Conservation (phyloP, 2,329 filamentous ascomycete genomes). For the Penicillium sp. region DNA sequence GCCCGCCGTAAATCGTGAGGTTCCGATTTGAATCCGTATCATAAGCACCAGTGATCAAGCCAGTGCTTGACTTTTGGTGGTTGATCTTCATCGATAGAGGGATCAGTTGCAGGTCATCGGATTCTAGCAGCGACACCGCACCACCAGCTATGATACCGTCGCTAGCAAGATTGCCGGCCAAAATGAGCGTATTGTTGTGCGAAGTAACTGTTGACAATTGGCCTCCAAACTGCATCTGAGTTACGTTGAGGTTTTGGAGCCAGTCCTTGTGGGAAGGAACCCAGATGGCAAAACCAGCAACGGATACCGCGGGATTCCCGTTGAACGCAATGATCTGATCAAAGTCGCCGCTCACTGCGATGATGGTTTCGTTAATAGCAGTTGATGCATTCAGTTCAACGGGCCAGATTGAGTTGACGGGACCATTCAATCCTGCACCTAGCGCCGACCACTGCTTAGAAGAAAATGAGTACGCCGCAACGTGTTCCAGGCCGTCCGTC, state of each 20-base stretch:
- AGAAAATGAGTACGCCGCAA: conserved; percentile 72
- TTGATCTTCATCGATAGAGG: conserved; percentile 53
- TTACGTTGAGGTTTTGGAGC: conserved; percentile 73
- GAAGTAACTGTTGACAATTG: conserved; percentile 68
- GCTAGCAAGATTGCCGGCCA: conserved; percentile 79
- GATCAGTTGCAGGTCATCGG: conserved; percentile 38
- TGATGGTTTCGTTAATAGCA: conserved; percentile 66
- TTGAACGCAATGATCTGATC: conserved; percentile 66
- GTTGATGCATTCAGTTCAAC: conserved; percentile 75
- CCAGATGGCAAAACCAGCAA: conserved; percentile 84
- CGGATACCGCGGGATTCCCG: conserved; percentile 59
- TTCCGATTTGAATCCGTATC: conserved; percentile 70
- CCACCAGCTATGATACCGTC: conserved; percentile 71
- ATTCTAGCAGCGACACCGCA: conserved; percentile 62
- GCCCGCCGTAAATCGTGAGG: conserved; percentile 82
- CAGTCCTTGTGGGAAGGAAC: conserved; percentile 81
- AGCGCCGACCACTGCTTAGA: conserved; percentile 72
- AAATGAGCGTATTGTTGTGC: conserved; percentile 60
- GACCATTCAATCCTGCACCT: conserved; percentile 81
- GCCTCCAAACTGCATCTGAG: conserved; percentile 68
- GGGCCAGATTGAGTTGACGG: conserved; percentile 71
- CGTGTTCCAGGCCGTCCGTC: conserved; percentile 65
- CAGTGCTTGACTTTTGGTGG: conserved; percentile 24
- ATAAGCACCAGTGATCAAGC: conserved; percentile 72
- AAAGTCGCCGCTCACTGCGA: conserved; percentile 81